phyloP scores from a whole-genome alignment of 2,329 filamentous ascomycete species.

The Botryotinia globosa region DNA sequence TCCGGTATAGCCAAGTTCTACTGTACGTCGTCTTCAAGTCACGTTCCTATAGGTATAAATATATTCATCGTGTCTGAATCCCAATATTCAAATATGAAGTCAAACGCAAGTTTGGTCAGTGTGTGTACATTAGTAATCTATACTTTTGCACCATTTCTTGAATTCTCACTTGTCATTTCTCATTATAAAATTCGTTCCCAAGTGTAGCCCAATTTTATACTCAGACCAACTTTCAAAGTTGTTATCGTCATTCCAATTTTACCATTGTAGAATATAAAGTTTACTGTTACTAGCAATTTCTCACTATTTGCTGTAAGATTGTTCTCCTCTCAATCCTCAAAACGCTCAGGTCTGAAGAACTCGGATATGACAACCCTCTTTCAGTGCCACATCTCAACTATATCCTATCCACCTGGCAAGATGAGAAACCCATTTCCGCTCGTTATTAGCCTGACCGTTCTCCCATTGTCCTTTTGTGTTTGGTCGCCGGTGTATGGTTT shows the following conservation, averaged over 20 bases:
- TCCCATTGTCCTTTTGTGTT: too few relatives aligned
- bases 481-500: too few relatives aligned
- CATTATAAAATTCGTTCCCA: fast-evolving
- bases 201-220: background rate
- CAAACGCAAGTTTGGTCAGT: fast-evolving
- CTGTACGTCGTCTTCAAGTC: background rate
- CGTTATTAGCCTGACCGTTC: too few relatives aligned
- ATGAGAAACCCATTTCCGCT: background rate
- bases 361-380: background rate
- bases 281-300: background rate
- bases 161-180: background rate
- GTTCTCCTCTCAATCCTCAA: too few relatives aligned
- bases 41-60: fast-evolving
- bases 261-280: background rate
- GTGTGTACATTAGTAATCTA: background rate
- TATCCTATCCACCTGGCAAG: background rate
- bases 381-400: background rate
- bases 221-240: background rate
- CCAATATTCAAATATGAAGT: background rate
- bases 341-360: background rate
- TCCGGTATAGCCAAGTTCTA: too few relatives aligned
- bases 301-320: background rate
- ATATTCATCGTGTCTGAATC: background rate
- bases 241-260: background rate
- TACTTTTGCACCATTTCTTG: background rate